A percentile compares a stretch with the other conserved stretches of the same genome.
phyloP scores from a whole-genome alignment of 176 grass and related monocot genomes.

The Eremochloa ophiuroides region DNA sequence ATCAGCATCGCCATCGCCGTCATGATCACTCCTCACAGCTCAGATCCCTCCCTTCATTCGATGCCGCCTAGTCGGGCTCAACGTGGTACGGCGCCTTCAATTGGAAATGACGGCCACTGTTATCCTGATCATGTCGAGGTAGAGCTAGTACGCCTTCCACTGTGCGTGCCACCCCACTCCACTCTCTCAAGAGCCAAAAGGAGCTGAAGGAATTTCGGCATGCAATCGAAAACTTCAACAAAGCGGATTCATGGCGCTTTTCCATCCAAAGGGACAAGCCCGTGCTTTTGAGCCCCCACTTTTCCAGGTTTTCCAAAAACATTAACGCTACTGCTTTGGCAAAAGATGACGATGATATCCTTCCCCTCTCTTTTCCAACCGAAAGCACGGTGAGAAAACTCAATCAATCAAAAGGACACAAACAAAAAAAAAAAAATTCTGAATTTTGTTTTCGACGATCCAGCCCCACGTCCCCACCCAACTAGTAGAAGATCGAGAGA shows the following conservation, averaged over 20 bases:
- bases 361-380: neutral
- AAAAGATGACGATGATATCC: neutral
- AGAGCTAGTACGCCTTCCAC: neutral
- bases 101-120: conserved; percentile 34
- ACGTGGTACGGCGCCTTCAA: conserved; percentile 29
- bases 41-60: conserved; percentile 28
- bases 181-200: too few relatives aligned
- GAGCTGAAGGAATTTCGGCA: neutral
- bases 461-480: neutral
- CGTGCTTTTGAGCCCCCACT: conserved; percentile 21
- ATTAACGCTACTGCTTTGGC: neutral
- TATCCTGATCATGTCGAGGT: conserved; percentile 23
- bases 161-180: too few relatives aligned
- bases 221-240: neutral
- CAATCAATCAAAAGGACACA: neutral
- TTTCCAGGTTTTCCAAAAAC: conserved; percentile 36
- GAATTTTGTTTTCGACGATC: neutral
- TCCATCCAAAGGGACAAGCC: conserved; percentile 46
- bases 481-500: neutral
- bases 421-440: neutral
- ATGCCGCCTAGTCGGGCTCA: conserved; percentile 38
- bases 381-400: conserved; percentile 22
- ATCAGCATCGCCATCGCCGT: conserved; percentile 11
- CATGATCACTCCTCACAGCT: conserved; percentile 35
- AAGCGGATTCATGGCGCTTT: conserved; percentile 29